Evolutionary conservation across 495 filamentous ascomycete species (phyloP).

Genomic region (Daldinia bambusicola): DNA sequence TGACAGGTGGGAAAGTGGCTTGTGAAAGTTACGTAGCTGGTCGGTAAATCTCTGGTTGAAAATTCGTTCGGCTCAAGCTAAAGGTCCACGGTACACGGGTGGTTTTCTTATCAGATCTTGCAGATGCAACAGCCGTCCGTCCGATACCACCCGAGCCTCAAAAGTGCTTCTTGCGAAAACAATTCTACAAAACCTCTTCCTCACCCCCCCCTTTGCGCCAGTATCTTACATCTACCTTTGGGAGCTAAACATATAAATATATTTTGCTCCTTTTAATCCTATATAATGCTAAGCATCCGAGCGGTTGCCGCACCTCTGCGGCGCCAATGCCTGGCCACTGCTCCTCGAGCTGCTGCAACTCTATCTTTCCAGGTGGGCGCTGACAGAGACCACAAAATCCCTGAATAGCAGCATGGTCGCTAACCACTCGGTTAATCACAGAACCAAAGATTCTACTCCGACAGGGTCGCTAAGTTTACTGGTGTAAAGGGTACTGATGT

Average conservation of each 20-base stretch:
- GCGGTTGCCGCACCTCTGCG: slow-evolving; percentile 62
- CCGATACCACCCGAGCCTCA: slow-evolving; percentile 49
- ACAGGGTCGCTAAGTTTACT: slow-evolving; percentile 90
- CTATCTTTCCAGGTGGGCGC: slow-evolving; percentile 59
- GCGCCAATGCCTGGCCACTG: slow-evolving; percentile 61
- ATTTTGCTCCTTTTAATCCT: slow-evolving; percentile 42
- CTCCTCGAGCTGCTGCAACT: slow-evolving; percentile 57
- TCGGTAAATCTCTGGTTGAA: slow-evolving; percentile 39
- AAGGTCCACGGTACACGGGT: neutral
- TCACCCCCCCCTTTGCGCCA: slow-evolving; percentile 18
- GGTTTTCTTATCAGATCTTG: slow-evolving; percentile 46
- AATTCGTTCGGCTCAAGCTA: slow-evolving; percentile 37
- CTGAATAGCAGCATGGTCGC: slow-evolving; percentile 30
- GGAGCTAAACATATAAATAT: slow-evolving; percentile 10
- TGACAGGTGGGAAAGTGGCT: neutral
- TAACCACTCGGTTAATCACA: slow-evolving; percentile 39
- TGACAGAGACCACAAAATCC: slow-evolving; percentile 51
- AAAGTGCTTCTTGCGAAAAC: slow-evolving; percentile 31
- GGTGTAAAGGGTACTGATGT: slow-evolving; percentile 89
- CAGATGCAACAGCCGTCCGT: slow-evolving; percentile 42
- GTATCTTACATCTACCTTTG: slow-evolving; percentile 15
- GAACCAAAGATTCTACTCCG: slow-evolving; percentile 62
- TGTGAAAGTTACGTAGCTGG: slow-evolving; percentile 25
- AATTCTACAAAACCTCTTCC: slow-evolving; percentile 23
- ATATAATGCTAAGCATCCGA: slow-evolving; percentile 63